Conservation (phyloP, 139 green algal species). For the Medakamo hakoo region DNA sequence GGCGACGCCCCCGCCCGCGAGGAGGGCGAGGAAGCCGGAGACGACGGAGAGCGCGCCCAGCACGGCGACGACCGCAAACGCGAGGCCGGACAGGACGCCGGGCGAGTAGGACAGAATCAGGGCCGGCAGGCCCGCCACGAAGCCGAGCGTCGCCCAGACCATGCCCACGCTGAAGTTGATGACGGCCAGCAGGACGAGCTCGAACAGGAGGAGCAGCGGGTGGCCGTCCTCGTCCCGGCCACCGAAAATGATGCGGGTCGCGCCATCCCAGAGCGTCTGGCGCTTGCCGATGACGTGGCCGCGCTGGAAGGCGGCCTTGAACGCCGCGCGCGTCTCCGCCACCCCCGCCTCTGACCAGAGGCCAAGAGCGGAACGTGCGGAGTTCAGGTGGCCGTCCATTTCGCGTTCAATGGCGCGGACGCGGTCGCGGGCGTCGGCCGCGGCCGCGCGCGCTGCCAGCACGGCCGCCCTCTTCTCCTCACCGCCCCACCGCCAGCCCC, state of each 20-base stretch:
- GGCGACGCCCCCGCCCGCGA: neutral
- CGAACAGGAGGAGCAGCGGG: constrained; percentile 23
- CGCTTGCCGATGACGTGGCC: constrained; percentile 41
- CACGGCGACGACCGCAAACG: neutral
- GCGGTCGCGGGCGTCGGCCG: too few species aligned
- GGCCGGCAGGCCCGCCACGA: neutral
- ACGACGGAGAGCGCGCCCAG: neutral
- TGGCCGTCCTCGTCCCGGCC: constrained; percentile 14
- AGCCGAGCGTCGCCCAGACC: neutral
- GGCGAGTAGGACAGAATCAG: constrained; percentile 1
- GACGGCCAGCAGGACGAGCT: constrained; percentile 5
- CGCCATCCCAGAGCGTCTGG: constrained; percentile 30
- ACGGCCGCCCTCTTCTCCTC: neutral
- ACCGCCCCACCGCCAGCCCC: neutral
- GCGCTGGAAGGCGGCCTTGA: constrained; percentile 24
- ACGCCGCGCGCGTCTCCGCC: constrained; percentile 18
- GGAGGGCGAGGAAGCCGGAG: neutral
- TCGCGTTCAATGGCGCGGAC: neutral
- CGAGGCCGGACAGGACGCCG: neutral
- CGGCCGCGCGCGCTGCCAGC: too few species aligned
- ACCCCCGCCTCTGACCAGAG: constrained; percentile 33
- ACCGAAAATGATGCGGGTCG: constrained; percentile 26
- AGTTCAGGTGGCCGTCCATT: constrained; percentile 2
- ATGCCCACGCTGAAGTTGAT: constrained; percentile 6
- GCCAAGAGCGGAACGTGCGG: constrained; percentile 28